These are phyloP conservation scores for Setaria italica DNA, from an alignment of 202 grass and related monocot species.

Conservation along the genomic window DNA sequence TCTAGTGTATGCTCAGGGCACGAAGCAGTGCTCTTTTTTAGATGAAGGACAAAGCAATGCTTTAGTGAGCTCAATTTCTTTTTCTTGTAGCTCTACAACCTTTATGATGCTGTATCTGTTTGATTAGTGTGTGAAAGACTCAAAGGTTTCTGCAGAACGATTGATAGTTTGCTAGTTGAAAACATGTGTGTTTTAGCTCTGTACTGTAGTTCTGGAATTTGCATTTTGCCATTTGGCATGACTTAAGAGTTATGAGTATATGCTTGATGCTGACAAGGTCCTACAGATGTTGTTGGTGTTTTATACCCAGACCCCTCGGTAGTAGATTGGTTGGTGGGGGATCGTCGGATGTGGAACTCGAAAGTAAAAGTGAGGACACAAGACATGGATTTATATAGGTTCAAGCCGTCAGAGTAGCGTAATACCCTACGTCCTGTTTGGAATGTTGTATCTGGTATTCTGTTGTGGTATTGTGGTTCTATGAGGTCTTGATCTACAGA, in stretches of 20 bases:
- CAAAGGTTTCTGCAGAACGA: background rate
- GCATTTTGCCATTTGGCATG: background rate
- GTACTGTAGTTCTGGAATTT: conserved; percentile 1
- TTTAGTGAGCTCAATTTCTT: conserved; percentile 35
- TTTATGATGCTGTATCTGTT: conserved; percentile 9
- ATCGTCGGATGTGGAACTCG: too few species aligned
- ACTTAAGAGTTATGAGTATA: conserved; percentile 26
- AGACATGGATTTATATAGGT: too few species aligned
- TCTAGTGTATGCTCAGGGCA: conserved; percentile 14
- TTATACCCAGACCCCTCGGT: too few species aligned
- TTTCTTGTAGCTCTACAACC: conserved; percentile 30
- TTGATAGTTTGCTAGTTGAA: conserved; percentile 24
- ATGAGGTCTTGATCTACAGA: too few species aligned
- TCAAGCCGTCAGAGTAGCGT: too few species aligned
- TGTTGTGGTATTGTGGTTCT: too few species aligned
- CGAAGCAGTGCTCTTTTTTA: background rate
- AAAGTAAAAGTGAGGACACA: too few species aligned
- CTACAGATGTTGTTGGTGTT: background rate
- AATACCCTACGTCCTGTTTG: too few species aligned
- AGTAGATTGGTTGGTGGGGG: too few species aligned
- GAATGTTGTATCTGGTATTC: too few species aligned
- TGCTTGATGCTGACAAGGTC: conserved; percentile 14
- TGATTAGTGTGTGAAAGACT: conserved; percentile 31
- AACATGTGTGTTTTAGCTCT: conserved; percentile 11
- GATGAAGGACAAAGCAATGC: background rate